Base-by-base conservation (phyloP, 495 filamentous ascomycete genomes). In the Podospora anserina region DNA sequence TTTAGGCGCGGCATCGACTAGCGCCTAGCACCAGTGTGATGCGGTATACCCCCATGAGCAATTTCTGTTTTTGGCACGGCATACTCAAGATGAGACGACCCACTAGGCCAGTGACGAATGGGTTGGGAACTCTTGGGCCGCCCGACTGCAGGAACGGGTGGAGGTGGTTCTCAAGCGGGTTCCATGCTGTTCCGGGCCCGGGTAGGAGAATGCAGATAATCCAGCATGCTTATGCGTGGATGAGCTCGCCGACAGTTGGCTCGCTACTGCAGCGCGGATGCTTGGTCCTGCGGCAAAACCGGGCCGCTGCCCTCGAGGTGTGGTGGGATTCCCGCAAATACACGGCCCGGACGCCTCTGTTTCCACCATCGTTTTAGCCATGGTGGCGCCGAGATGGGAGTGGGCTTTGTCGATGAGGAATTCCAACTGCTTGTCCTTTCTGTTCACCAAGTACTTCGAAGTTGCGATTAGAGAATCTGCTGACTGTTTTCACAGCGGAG, bases 401-500 rank as follows among this genome's bases (percentile, higher is more conserved):
- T 20, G 39, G 53, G 66, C 69, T 70, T 73, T 75, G 70, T 71
- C 74, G 71, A 72, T 59, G 23, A 34, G 53, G 30, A 39, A 58
- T 53, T 20, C n/a, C 13, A 58, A 20, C 23, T 58, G 55, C 15
- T 5, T 20, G 55, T 58, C 23, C 55, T 58, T 58, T 58, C 55
- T 58, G n/a, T 58, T 23, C 55, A 49, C 13, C 9, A 49, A 49
- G 39, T 13, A 11, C 39, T 49, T 49, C 2, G 39, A 16, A 16
- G 39, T 11, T 49, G 39, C 13, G 39, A 13, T 49, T 11, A 49
- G 39, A 49, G 13, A 54, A 18, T 57, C 65, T 66, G 73, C 76
- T 73, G 65, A 78, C 69, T 54, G 19, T 71, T 13, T 61, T 72
- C n/a, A 65, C 76, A 90, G 88, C 85, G 34, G 83, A 87, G 69